Percentiles rank a stretch among this genome's conserved stretches.
phyloP scores from a whole-genome alignment of 768 basidiomycete species.

The Coprinopsis cinerea region DNA sequence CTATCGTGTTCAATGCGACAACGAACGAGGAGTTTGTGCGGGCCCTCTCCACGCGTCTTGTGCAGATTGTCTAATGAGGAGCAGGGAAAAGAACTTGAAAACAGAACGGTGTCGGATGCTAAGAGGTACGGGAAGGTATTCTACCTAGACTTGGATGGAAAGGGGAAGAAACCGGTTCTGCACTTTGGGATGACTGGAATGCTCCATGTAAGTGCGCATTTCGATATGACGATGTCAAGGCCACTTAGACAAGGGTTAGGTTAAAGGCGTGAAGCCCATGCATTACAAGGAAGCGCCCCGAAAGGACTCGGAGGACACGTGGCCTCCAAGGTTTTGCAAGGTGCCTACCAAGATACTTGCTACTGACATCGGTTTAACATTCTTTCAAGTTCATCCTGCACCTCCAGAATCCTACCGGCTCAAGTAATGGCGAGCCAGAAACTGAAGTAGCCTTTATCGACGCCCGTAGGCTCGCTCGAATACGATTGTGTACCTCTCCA shows the following conservation, averaged over 20 bases:
- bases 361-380: neutral
- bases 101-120: slow-evolving; percentile 40
- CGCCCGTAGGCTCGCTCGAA: slow-evolving; percentile 62
- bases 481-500: slow-evolving; percentile 57
- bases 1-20: slow-evolving; percentile 55
- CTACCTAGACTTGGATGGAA: slow-evolving; percentile 58
- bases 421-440: slow-evolving; percentile 21
- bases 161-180: slow-evolving; percentile 58
- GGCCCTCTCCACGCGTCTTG: slow-evolving; percentile 5
- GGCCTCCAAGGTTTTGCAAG: slow-evolving; percentile 69
- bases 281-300: slow-evolving; percentile 43
- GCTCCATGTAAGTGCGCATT: slow-evolving; percentile 45
- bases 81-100: slow-evolving; percentile 50
- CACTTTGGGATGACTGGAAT: slow-evolving; percentile 89
- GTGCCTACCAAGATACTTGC: slow-evolving; percentile 21
- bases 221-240: neutral
- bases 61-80: slow-evolving; percentile 8
- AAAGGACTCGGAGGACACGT: slow-evolving; percentile 32
- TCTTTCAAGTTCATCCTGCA: slow-evolving; percentile 54
- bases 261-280: slow-evolving; percentile 40
- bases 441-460: slow-evolving; percentile 66
- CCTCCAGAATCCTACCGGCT: slow-evolving; percentile 30
- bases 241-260: slow-evolving; percentile 30
- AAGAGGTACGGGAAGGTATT: slow-evolving; percentile 63
- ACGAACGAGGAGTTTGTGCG: slow-evolving; percentile 59